Evolutionary conservation across 1,139 yeast species (phyloP), one percentile per base, ranked within the genome.

Genomic region (Debaryomycetaceae sp.): DNA sequence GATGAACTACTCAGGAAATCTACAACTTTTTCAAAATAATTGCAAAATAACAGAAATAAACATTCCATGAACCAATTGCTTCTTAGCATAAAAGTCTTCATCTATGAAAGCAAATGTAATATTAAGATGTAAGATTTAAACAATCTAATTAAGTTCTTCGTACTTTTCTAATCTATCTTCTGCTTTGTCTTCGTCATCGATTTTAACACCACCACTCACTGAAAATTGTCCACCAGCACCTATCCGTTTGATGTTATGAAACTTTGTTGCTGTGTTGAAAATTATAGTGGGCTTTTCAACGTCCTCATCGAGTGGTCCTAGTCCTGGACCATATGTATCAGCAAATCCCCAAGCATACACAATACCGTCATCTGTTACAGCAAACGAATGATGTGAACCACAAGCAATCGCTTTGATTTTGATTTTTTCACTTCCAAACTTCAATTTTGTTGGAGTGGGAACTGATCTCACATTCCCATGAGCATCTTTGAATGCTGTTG

Each of bases 301-400:
- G 62, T 91, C 98, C 41, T 87, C 97, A 39, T 88, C 96, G 33
- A 85, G 76, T 6, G 91, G 93, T 7, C 99, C 99, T 48, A 90
- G 82, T 5, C 99, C 99, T 33, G 93, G 84, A 22, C 96, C 99
- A 62, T 88, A 93, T 0, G 97, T 90, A 53, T 91, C 98, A 40
- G 95, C 97, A 62, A 91, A 93, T 1, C 99, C 99, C 99, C 99
- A 93, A 1, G 97, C 80, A 70, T 84, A 93, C 0, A 83, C 87
- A 46, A 87, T 70, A 5, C 99, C 99, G 54, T 88, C 91, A 34
- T 75, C 80, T 6, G 95, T 82, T 5, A 91, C 77, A 1, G 97
- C 97, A 49, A 93, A 68, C 0, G 95, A 86, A 62, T 93, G 99
- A 57, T 93, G 98, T 0, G 96, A 85, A 0, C 99, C 99, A 41